phyloP scores from a whole-genome alignment of 768 basidiomycete species.

The Fibroporia radiculosa region DNA sequence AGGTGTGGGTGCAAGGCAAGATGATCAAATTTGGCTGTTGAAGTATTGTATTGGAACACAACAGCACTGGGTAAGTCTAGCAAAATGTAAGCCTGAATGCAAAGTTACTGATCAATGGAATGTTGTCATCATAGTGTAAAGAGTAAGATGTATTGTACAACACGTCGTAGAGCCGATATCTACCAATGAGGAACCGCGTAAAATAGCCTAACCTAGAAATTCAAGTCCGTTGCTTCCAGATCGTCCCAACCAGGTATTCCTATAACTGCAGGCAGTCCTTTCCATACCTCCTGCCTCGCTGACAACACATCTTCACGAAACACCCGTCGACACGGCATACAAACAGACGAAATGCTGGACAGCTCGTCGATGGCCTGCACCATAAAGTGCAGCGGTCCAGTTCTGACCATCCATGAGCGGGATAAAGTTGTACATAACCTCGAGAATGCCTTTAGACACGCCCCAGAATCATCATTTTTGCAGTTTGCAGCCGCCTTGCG shows the following conservation, averaged over 20 bases:
- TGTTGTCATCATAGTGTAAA: too few species aligned
- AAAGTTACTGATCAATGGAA: too few species aligned
- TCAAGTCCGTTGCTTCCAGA: conserved; percentile 26
- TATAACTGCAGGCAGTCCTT: conserved; percentile 36
- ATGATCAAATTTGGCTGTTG: too few species aligned
- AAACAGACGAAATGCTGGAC: conserved; percentile 30
- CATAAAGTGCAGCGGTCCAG: conserved; percentile 49
- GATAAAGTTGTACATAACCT: conserved; percentile 35
- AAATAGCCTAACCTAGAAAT: not conserved
- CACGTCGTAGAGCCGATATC: too few species aligned
- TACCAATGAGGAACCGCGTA: too few species aligned
- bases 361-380: conserved; percentile 33
- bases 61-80: too few species aligned
- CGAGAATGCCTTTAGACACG: conserved; percentile 37
- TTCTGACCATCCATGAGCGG: conserved; percentile 41
- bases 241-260: conserved; percentile 43
- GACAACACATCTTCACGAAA: conserved; percentile 34
- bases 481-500: conserved; percentile 25
- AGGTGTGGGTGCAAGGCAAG: conserved; percentile 72
- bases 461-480: conserved; percentile 7
- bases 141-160: too few species aligned
- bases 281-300: conserved; percentile 38
- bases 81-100: too few species aligned
- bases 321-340: conserved; percentile 32
- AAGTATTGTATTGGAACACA: too few species aligned